These are phyloP conservation scores for Cudoniella acicularis DNA, from an alignment of 495 filamentous ascomycete genomes.

Conservation along the genomic window DNA sequence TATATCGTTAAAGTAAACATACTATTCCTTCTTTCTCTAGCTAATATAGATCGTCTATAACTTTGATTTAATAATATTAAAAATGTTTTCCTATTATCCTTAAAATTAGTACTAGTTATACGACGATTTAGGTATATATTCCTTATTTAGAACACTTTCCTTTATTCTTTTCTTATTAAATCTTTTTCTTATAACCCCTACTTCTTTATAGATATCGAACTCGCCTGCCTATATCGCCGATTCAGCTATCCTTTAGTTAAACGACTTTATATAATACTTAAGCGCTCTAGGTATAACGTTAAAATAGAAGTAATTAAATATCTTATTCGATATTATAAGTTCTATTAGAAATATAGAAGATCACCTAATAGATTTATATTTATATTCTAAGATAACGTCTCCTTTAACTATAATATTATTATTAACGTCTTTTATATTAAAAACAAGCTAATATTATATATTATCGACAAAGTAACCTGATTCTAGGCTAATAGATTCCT, in stretches of 20 bases:
- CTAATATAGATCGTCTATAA: background rate
- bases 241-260: background rate
- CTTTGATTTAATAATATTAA: background rate
- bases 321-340: background rate
- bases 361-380: background rate
- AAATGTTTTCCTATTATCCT: background rate
- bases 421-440: background rate
- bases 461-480: background rate
- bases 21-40: background rate
- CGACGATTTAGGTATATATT: background rate
- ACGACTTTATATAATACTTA: background rate
- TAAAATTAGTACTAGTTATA: background rate
- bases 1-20: background rate
- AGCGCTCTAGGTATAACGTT: background rate
- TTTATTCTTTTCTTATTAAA: background rate
- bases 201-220: background rate
- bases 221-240: background rate
- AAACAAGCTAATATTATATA: background rate
- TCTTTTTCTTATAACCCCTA: background rate
- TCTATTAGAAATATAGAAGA: background rate
- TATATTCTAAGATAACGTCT: background rate
- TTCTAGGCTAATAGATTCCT: background rate
- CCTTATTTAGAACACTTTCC: background rate
- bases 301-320: background rate
- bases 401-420: background rate